Evolutionary conservation across 2,329 filamentous ascomycete genomes (phyloP).

Genomic region (Conoideocrella luteorostrata): DNA sequence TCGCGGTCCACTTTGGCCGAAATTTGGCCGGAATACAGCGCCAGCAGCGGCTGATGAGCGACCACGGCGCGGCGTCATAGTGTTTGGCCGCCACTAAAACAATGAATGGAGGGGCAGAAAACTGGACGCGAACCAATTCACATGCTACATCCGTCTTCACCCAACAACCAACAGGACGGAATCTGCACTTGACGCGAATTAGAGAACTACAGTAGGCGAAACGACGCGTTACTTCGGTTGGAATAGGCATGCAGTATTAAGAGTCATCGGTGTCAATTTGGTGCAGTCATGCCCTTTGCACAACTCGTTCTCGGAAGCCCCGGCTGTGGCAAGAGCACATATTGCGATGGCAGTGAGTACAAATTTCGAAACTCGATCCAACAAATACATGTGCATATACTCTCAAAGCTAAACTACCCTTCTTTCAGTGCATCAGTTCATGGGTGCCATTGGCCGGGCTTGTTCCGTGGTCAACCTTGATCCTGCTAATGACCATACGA

Average conservation of each 20-base stretch:
- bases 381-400: too few species aligned
- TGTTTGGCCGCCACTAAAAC: too few species aligned
- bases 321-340: conserved; percentile 92
- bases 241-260: background rate
- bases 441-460: conserved; percentile 89
- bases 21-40: background rate
- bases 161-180: too few species aligned
- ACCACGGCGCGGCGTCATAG: too few species aligned
- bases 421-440: conserved; percentile 83
- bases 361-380: background rate
- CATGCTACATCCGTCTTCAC: background rate
- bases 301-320: conserved; percentile 92
- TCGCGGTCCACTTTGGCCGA: conserved; percentile 1
- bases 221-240: background rate
- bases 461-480: conserved; percentile 96
- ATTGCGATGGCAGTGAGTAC: conserved; percentile 87
- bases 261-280: background rate
- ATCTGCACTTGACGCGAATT: too few species aligned
- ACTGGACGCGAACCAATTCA: too few species aligned
- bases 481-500: conserved; percentile 89
- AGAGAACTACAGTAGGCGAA: background rate
- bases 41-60: too few species aligned
- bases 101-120: conserved; percentile 7
- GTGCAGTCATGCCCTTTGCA: conserved; percentile 49
- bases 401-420: too few species aligned